Evolutionary conservation across 176 grass and related monocot species (phyloP), one percentile per base, ranked within the genome.

Genomic region (Aegilops umbellulata): DNA sequence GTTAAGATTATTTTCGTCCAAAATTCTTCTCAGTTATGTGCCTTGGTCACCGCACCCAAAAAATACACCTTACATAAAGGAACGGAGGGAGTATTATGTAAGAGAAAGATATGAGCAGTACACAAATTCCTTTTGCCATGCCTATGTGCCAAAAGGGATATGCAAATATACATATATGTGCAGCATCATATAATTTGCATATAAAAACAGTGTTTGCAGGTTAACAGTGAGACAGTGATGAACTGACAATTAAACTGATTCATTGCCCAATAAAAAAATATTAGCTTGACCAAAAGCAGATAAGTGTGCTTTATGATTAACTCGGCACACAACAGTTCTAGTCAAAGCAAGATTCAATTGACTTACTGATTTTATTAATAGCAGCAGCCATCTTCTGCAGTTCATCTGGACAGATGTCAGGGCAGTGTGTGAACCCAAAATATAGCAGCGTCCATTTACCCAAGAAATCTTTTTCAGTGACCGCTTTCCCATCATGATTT

Each of bases 371-470:
- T 75, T 94, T 98, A 49, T 94, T 85, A 46, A 95, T 62, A 34
- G 97, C 92, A 86, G 86, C 77, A 79, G 91, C 88, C 97, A 95
- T 89, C 68, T 98, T 98, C 83, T 92, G 90, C 15, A 98, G 92
- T 62, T 98, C 97, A 89, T 98, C 94, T 66, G 94, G 94, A 79
- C 97, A 95, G 65, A 98, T 92, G 83, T 98, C 92, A 72, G 97
- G 90, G 77, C 94, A 98, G 62, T 98, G 86, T 65, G 92, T 95
- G 80, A 95, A 98, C 8, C 95, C 96, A 78, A 92, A 98, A 78
- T 94, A 95, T 62, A 98, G 73, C 80, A 98, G 77, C 14, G 91
- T 95, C 91, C 95, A 98, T 86, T 94, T 95, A 23, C 95, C 95
- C 49, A 91, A 70, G 89, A 98, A 95, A 71, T 98, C 82, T 84